phyloP scores from a whole-genome alignment of 352 stramenopile genomes.

The Phytophthora agathidicida region DNA sequence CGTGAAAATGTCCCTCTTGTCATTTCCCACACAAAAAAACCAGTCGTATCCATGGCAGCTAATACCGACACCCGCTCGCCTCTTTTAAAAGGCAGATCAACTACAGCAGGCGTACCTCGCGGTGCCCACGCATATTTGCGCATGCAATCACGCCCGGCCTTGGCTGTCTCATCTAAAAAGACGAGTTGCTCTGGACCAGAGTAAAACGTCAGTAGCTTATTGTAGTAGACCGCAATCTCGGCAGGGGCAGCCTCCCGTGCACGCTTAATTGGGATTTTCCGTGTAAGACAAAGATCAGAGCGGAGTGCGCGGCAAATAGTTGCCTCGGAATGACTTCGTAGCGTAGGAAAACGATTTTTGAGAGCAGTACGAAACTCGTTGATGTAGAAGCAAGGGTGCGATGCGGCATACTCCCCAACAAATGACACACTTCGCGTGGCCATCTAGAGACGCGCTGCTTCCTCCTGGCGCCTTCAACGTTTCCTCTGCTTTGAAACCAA shows the following conservation, averaged over 20 bases:
- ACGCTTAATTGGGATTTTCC: slow-evolving; percentile 7
- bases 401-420: slow-evolving; percentile 6
- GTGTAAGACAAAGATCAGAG: slow-evolving; percentile 4
- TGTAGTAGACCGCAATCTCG: slow-evolving; percentile 10
- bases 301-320: slow-evolving; percentile 3
- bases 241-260: not conserved
- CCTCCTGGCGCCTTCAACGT: not conserved
- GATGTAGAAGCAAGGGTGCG: slow-evolving; percentile 9
- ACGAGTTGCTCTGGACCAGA: slow-evolving; percentile 4
- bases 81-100: slow-evolving; percentile 6
- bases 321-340: not conserved
- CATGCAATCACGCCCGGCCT: slow-evolving; percentile 4
- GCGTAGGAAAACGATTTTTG: not conserved
- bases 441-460: not conserved
- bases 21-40: slow-evolving; percentile 5
- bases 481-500: not conserved
- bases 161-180: slow-evolving; percentile 12
- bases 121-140: slow-evolving; percentile 8
- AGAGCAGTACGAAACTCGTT: slow-evolving; percentile 1
- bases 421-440: not conserved
- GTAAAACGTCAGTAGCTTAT: slow-evolving; percentile 9
- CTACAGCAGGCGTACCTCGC: not conserved
- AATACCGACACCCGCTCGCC: slow-evolving; percentile 6
- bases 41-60: not conserved
- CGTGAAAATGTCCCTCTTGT: slow-evolving; percentile 3